Evolutionary conservation across 2,329 filamentous ascomycete genomes (phyloP), one percentile per base, ranked within the genome.

Genomic region (Hawksworthiomyces lignivorus): DNA sequence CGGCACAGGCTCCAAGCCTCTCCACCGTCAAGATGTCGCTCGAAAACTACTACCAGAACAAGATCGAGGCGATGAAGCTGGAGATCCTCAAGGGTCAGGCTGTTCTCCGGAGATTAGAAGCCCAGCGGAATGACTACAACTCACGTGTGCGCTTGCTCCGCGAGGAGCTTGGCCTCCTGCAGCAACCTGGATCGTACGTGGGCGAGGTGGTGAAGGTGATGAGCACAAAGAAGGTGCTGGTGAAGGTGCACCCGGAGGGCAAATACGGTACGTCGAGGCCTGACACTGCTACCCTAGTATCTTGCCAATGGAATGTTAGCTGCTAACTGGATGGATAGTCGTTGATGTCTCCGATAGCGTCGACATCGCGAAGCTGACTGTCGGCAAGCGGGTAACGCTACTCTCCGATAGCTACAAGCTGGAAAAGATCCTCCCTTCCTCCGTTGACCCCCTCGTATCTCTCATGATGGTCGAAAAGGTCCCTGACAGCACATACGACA

Each of bases 401-500:
- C 78, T 98, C 45, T 96, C 89, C 56, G 92, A 98, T 64, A 90
- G 87, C 52, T 98, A 98, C 76, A 96, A 96, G 68, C 82, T 98
- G 56, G 92, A 97, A 62, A 96, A 96, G 73, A 94, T 97, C 70
- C 80, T 98, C 9, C 92, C 92, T 17, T 97, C 92, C 42, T 98
- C 92, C 17, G 92, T 98, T 60, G 92, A 98, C 60, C 92, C 92
- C 28, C 84, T 98, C 45, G 92, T 98, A 44, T 98, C 92, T 27
- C 85, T 98, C 62, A 98, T 98, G 92, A 98, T 98, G 92, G 92
- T 98, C 39, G 92, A 98, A 63, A 98, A 98, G 75, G 92, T 98
- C 14, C 92, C 92, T 14, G 92, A 98, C 73, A 96, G 88, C 70
- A 98, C 92, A 61, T 98, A 98, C 73, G 92, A 98, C 69, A 98